A percentile compares a stretch with the other conserved stretches of the same genome.
These are phyloP conservation scores for Tetrahymena elliotti DNA, from an alignment of 73 alveolate species.

Conservation along the genomic window DNA sequence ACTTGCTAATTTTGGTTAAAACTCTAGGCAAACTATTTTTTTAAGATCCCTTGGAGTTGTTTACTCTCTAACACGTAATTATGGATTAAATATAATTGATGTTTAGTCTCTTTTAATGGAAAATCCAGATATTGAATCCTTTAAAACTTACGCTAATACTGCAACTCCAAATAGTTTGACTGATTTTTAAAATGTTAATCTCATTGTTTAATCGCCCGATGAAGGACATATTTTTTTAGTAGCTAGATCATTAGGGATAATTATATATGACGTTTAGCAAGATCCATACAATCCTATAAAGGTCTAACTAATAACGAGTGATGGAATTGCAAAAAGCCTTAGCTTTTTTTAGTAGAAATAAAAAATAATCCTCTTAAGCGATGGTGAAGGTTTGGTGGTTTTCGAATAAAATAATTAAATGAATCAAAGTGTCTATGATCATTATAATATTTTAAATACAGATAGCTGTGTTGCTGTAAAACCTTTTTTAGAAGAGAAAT, in stretches of 20 bases:
- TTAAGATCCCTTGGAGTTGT: not conserved
- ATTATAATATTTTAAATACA: not conserved
- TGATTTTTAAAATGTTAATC: too few species aligned
- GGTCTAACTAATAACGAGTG: not conserved
- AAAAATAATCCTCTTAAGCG: not conserved
- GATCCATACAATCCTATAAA: not conserved
- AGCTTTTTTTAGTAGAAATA: not conserved
- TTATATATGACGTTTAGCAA: not conserved
- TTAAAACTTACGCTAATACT: not conserved
- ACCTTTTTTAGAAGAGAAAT: not conserved
- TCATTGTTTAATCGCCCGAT: not conserved
- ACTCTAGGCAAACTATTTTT: not conserved
- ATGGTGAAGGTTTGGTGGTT: not conserved
- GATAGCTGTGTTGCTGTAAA: not conserved
- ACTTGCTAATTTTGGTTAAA: not conserved
- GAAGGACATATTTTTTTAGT: not conserved
- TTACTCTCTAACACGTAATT: not conserved
- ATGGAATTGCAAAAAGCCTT: not conserved
- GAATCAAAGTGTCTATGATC: not conserved
- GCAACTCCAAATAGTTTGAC: not conserved
- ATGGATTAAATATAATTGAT: not conserved
- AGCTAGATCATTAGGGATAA: not conserved
- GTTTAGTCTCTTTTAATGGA: not conserved
- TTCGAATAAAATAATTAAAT: not conserved
- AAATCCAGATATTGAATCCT: not conserved